Evolutionary conservation across 1,284 basidiomycete genomes (phyloP), one percentile per base, ranked within the genome.

Genomic region (Hemileia vastatrix): DNA sequence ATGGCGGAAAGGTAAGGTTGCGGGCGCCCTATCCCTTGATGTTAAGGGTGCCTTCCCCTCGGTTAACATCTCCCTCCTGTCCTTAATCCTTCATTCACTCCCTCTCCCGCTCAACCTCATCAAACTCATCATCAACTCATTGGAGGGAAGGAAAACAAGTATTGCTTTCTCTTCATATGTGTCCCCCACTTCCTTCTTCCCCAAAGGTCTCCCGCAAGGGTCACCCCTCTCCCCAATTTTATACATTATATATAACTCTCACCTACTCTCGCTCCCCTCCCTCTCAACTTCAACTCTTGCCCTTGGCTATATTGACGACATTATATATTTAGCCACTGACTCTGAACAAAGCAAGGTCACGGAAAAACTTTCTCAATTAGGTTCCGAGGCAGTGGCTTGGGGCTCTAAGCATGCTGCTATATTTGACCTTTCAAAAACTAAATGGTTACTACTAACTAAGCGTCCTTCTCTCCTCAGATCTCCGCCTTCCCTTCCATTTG

Each of bases 241-340:
- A 9, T 58, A 58, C 48, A 33, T 51, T n/a, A 27, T 58, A n/a
- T 51, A 58, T 27, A 58, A 58, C 48, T 50, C 45, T 19, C 18
- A n/a, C 13, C 32, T 58, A 4, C 32, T 58, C 24, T 19, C 11
- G 13, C 8, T 13, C 9, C 6, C 32, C n/a, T 15, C 21, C 48
- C 18, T 58, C 4, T n/a, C n/a, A n/a, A n/a, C n/a, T n/a, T n/a
- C n/a, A n/a, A n/a, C n/a, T n/a, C n/a, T n/a, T n/a, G n/a, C n/a
- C n/a, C n/a, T n/a, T n/a, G n/a, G n/a, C n/a, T n/a, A n/a, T n/a
- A n/a, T n/a, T n/a, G n/a, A n/a, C n/a, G n/a, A n/a, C n/a, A n/a
- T n/a, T n/a, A n/a, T n/a, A n/a, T n/a, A n/a, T n/a, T n/a, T n/a
- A n/a, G n/a, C n/a, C n/a, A n/a, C n/a, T n/a, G n/a, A n/a, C n/a